These are phyloP conservation scores for Goniomonas avonlea DNA, from an alignment of 78 protist species.

Conservation along the genomic window DNA sequence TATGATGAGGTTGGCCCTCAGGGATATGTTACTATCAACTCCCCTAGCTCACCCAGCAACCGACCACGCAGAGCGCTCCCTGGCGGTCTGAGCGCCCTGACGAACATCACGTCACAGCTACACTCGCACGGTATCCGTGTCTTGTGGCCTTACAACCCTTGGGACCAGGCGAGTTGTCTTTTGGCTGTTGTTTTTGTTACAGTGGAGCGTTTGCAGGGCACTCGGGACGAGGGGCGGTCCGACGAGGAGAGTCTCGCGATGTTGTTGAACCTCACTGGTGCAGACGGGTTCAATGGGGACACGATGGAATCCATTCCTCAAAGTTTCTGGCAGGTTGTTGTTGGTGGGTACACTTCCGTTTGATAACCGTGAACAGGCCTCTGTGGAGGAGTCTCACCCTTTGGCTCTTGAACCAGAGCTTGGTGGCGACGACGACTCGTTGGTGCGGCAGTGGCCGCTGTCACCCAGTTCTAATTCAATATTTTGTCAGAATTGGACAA, in stretches of 20 bases:
- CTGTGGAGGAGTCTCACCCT: neutral
- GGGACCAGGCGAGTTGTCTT: slow-evolving; percentile 14
- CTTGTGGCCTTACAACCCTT: slow-evolving; percentile 29
- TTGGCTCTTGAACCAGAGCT: neutral
- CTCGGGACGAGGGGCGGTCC: neutral
- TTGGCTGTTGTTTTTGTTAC: no score
- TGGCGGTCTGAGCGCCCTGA: neutral
- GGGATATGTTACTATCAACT: no score
- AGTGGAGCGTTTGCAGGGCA: no score
- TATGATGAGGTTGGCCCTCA: no score
- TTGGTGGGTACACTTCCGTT: no score
- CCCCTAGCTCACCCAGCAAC: no score
- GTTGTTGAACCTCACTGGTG: neutral
- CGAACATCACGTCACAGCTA: neutral
- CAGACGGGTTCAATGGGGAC: slow-evolving; percentile 24
- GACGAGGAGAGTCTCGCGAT: neutral
- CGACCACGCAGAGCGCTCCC: slow-evolving; percentile 13
- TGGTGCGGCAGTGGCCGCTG: no score
- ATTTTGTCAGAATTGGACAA: neutral
- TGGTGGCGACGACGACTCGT: neutral
- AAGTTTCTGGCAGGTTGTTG: neutral
- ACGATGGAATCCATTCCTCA: neutral
- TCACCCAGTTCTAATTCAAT: neutral
- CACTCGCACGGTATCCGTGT: slow-evolving; percentile 1
- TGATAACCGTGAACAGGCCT: no score